Base-by-base conservation (phyloP, 1,284 basidiomycete species). In the Cystobasidium sp. region DNA sequence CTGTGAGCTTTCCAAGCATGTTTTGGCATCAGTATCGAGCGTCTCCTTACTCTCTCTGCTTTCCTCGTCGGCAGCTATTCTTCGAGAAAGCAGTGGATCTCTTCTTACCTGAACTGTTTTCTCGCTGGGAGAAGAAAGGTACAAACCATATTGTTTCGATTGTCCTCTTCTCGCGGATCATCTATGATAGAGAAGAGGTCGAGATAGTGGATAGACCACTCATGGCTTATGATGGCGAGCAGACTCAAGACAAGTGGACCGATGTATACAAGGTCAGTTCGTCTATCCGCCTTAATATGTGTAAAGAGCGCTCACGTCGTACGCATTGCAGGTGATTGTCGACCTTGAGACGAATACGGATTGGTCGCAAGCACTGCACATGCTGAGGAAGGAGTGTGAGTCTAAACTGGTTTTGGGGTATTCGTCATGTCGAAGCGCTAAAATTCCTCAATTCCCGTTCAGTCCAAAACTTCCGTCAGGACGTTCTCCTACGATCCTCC, bases 31-130 rank as follows among this genome's bases (percentile, higher is more conserved):
- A 46, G 18, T 56, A 5, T 41, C 3, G 55, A 22, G 43, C n/a
- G 9, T 7, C 58, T 49, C 8, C 8, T 46, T 67, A 16, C 53
- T 18, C 3, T 10, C 1, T 67, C 22, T 58, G 43, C 53, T 12
- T 20, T 20, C 37, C 51, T 46, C 12, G 6, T 37, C 22, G 8
- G 93, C 96, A 82, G 70, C 88, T 94, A 3, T 97, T 92, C 83
- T 93, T 93, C 80, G 96, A 98, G 82, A 98, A 99, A 84, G 91
- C 97, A 41, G 89, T 97, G 0, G 93, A 97, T 78, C 91, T 91
- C 0, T 95, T 95, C 84, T 87, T 96, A 2, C 94, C 94, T 0
- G 87, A 90, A 4, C 86, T 96, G 6, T 93, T 96, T 80, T 82
- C 87, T 16, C 89, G 88, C 76, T 97, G 93, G 93, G 85, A 88